Conservation (phyloP, 208 protist species). For the Phytomonas francai region DNA sequence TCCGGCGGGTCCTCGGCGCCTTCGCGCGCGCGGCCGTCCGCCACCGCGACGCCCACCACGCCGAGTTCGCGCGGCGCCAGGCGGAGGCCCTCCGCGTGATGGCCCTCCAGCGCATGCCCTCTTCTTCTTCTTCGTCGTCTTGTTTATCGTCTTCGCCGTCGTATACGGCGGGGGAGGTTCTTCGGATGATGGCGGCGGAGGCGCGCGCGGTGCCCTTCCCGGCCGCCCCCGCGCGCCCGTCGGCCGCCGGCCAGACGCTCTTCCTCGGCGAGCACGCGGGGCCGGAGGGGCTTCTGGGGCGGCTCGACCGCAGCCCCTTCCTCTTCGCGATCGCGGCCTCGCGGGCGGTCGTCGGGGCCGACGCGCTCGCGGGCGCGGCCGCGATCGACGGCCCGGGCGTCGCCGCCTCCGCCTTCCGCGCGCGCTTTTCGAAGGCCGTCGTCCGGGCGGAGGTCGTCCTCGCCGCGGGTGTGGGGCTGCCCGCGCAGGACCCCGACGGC, state of each 20-base stretch:
- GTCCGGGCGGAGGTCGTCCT: constrained; percentile 81
- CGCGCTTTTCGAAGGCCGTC: constrained; percentile 81
- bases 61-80: constrained; percentile 46
- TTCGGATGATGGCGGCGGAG: constrained; percentile 77
- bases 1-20: constrained; percentile 77
- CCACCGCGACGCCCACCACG: constrained; percentile 78
- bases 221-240: constrained; percentile 72
- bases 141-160: too few species aligned
- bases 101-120: constrained; percentile 55
- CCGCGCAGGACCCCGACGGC: constrained; percentile 76
- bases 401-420: constrained; percentile 75
- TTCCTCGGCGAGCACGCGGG: constrained; percentile 87
- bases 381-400: constrained; percentile 80
- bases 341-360: constrained; percentile 67
- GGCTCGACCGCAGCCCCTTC: constrained; percentile 80
- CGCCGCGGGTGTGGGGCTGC: constrained; percentile 87
- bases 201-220: constrained; percentile 68
- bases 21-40: constrained; percentile 66
- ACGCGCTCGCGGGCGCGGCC: constrained; percentile 67
- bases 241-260: constrained; percentile 74
- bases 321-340: constrained; percentile 77
- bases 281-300: constrained; percentile 74
- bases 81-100: constrained; percentile 45
- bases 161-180: constrained; percentile 58
- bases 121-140: too few species aligned